Percentiles rank a stretch among this genome's conserved stretches.
These are phyloP conservation scores for Glutinoglossum americanum DNA, from an alignment of 495 filamentous ascomycete species.

Conservation along the genomic window DNA sequence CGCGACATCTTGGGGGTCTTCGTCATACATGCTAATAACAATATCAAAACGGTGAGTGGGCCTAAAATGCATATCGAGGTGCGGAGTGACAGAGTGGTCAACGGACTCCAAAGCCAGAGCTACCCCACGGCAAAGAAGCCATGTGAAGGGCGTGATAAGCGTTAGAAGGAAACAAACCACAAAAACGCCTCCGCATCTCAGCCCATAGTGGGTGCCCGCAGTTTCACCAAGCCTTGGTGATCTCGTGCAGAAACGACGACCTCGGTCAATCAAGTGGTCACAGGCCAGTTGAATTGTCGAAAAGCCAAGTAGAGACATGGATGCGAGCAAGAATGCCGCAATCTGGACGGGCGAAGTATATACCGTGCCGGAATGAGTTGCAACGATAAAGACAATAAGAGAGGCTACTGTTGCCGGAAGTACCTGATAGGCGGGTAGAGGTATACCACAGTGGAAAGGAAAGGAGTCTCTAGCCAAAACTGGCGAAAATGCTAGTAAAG, in stretches of 20 bases:
- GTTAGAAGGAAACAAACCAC: background rate
- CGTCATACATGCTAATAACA: constrained; percentile 20
- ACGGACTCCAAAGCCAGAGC: background rate
- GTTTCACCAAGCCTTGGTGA: no score
- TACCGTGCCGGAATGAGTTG: background rate
- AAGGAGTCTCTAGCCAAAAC: background rate
- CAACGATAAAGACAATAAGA: background rate
- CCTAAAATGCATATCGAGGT: constrained; percentile 5
- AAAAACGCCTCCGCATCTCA: no score
- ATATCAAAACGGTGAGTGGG: constrained; percentile 16
- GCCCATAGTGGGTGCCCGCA: no score
- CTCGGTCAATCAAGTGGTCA: background rate
- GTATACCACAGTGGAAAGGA: background rate
- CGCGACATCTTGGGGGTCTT: constrained; percentile 12
- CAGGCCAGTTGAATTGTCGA: background rate
- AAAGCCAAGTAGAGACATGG: background rate
- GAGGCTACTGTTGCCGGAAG: background rate
- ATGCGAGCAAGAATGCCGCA: background rate
- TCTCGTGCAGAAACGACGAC: background rate
- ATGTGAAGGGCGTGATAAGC: background rate
- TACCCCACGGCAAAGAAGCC: background rate
- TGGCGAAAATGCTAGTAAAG: background rate
- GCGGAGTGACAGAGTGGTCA: constrained; percentile 3
- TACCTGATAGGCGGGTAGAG: background rate
- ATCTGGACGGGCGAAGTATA: background rate